phyloP scores from a whole-genome alignment of 345 rosid genomes.

The Melastoma malabathricum region DNA sequence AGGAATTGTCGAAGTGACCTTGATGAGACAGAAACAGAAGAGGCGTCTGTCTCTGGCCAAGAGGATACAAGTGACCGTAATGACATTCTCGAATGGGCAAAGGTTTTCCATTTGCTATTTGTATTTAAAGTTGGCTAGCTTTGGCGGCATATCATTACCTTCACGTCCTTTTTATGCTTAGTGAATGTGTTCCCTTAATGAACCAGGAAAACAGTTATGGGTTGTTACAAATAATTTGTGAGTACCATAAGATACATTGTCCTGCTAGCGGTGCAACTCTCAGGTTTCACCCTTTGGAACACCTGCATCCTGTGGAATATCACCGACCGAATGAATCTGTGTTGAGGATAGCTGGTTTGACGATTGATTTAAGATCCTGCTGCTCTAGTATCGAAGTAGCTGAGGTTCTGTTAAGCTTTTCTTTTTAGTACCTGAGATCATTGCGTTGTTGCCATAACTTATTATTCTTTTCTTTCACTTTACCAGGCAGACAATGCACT shows the following conservation, averaged over 20 bases:
- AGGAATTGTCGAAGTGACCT: constrained; percentile 44
- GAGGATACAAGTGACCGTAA: constrained; percentile 50
- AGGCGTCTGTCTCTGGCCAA: constrained; percentile 77
- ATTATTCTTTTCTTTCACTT: constrained; percentile 3
- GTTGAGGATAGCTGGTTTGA: constrained; percentile 37
- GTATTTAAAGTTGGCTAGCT: neutral
- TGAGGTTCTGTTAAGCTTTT: constrained; percentile 31
- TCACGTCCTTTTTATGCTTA: too few species aligned
- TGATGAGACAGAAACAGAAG: constrained; percentile 71
- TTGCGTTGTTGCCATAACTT: neutral
- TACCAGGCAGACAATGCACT: constrained; percentile 50
- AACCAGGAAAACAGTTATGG: constrained; percentile 72
- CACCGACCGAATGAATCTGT: constrained; percentile 48
- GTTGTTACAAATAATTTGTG: constrained; percentile 66
- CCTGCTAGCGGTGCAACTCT: constrained; percentile 57
- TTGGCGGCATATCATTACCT: neutral
- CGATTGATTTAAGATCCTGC: constrained; percentile 14
- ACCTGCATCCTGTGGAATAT: constrained; percentile 73
- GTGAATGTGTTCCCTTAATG: neutral
- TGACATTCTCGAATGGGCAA: constrained; percentile 87
- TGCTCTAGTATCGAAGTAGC: constrained; percentile 26
- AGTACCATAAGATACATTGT: constrained; percentile 62
- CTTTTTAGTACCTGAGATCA: constrained; percentile 1
- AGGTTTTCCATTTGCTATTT: constrained; percentile 29
- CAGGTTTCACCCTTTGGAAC: constrained; percentile 78